A percentile compares a stretch with the other conserved stretches of the same genome.
These are phyloP conservation scores for Oryza meridionalis DNA, from an alignment of 176 grass and related monocot species.

Conservation along the genomic window DNA sequence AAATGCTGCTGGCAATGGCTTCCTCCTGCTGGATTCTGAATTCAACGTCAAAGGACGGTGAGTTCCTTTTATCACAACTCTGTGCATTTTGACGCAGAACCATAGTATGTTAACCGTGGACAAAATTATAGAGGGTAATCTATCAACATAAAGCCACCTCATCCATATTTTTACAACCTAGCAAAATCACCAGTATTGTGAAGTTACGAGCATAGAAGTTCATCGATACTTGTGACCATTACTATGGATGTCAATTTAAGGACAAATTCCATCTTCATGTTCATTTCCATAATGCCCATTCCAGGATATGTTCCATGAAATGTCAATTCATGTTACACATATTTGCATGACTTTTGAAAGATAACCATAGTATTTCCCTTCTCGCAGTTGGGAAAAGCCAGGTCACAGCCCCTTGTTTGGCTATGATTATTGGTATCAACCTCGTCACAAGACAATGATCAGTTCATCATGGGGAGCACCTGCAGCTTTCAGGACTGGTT, in stretches of 20 bases:
- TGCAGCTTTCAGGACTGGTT: constrained; percentile 70
- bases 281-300: background rate
- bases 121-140: background rate
- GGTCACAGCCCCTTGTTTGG: constrained; percentile 84
- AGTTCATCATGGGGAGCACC: constrained; percentile 93
- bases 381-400: constrained; percentile 86
- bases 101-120: background rate
- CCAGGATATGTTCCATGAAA: background rate
- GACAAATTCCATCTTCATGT: background rate
- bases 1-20: constrained; percentile 83
- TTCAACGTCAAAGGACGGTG: constrained; percentile 98
- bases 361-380: background rate
- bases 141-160: background rate
- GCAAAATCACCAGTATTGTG: background rate
- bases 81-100: background rate
- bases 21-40: constrained; percentile 88
- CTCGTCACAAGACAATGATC: constrained; percentile 95
- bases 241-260: no score
- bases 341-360: background rate
- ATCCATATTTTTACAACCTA: constrained; percentile 13
- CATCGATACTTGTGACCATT: background rate
- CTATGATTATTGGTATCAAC: constrained; percentile 97
- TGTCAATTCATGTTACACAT: background rate
- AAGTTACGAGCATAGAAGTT: background rate
- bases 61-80: constrained; percentile 1